phyloP scores from a whole-genome alignment of 176 grass and related monocot species.

The Aegilops bicornis region DNA sequence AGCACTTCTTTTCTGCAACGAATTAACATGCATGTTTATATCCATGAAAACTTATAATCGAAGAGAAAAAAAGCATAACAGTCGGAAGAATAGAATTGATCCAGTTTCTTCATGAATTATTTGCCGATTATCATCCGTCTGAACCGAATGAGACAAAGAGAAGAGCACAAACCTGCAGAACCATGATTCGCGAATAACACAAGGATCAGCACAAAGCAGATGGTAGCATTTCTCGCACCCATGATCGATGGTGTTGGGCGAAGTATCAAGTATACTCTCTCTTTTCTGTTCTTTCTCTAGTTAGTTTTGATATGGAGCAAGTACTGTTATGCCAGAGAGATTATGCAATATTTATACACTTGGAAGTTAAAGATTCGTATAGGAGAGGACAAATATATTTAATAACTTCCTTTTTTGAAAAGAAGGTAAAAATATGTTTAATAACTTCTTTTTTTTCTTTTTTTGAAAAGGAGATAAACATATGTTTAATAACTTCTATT shows the following conservation, averaged over 20 bases:
- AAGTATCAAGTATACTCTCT: background rate
- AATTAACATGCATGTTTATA: background rate
- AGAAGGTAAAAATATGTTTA: background rate
- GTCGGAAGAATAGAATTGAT: background rate
- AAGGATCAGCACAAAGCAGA: background rate
- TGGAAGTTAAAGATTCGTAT: background rate
- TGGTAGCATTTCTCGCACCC: background rate
- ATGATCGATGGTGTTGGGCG: background rate
- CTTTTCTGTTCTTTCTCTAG: background rate
- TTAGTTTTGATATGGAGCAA: background rate
- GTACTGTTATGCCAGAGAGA: background rate
- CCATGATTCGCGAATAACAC: background rate
- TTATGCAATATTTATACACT: background rate
- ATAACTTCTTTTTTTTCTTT: background rate
- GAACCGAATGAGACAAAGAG: background rate
- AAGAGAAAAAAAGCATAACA: background rate
- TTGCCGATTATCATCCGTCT: background rate
- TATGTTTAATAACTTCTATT: background rate
- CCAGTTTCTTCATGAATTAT: background rate
- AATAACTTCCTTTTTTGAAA: background rate
- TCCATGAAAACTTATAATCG: background rate
- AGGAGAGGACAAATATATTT: background rate
- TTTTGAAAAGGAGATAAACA: background rate
- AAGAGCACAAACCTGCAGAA: conserved; percentile 4
- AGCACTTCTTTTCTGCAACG: background rate